Conservation (phyloP, 2,329 filamentous ascomycete genomes). For the Colletotrichum truncatum region DNA sequence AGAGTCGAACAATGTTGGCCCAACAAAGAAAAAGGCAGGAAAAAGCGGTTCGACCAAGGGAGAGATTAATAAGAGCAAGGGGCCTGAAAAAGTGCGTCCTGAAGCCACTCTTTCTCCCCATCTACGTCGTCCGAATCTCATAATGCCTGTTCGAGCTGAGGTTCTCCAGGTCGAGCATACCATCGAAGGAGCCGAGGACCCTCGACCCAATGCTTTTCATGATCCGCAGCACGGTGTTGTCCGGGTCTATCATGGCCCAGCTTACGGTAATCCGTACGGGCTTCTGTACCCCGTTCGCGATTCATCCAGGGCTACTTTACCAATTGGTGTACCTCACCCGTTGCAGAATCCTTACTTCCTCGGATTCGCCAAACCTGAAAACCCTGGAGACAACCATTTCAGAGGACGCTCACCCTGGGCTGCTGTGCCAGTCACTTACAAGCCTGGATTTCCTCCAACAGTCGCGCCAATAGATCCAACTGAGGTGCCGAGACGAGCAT, state of each 20-base stretch:
- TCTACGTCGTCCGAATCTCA: slow-evolving; percentile 51
- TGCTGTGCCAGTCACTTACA: background rate
- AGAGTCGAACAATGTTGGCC: slow-evolving; percentile 19
- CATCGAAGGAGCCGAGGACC: slow-evolving; percentile 60
- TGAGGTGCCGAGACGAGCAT: slow-evolving; percentile 13
- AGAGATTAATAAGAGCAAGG: slow-evolving; percentile 26
- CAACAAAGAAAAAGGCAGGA: slow-evolving; percentile 1
- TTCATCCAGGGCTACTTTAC: slow-evolving; percentile 42
- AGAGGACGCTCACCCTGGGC: slow-evolving; percentile 26
- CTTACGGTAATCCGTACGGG: slow-evolving; percentile 60
- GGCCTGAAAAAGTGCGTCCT: slow-evolving; percentile 33
- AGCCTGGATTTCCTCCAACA: slow-evolving; percentile 16
- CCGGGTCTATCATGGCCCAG: slow-evolving; percentile 66
- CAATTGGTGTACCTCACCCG: slow-evolving; percentile 54
- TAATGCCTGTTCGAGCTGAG: slow-evolving; percentile 57
- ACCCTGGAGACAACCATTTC: slow-evolving; percentile 22
- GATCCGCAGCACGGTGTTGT: slow-evolving; percentile 61
- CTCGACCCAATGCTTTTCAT: slow-evolving; percentile 67
- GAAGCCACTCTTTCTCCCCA: slow-evolving; percentile 38
- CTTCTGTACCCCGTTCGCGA: slow-evolving; percentile 55
- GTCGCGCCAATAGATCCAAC: slow-evolving; percentile 14
- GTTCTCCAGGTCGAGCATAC: slow-evolving; percentile 65
- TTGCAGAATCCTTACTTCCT: slow-evolving; percentile 52
- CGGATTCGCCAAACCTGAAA: slow-evolving; percentile 43
- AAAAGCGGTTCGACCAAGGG: background rate